A percentile compares a stretch with the other conserved stretches of the same genome.
Conservation (phyloP, 805 yeast species). For the Spathaspora hagerdaliae region DNA sequence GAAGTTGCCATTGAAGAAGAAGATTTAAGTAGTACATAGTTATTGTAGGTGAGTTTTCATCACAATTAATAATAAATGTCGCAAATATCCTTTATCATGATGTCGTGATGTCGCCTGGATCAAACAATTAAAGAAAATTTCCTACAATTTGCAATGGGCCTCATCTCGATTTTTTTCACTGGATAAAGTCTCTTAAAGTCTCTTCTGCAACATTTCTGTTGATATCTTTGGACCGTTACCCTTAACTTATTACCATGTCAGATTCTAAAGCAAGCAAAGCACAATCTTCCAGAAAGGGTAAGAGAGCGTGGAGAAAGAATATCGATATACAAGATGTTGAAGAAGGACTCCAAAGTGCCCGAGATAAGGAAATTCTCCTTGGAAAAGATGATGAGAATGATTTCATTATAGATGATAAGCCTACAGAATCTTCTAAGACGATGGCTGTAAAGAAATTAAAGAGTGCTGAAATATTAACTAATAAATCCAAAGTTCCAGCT, state of each 20-base stretch:
- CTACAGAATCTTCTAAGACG: conserved; percentile 36
- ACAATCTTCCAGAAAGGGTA: conserved; percentile 88
- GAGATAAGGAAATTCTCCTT: conserved; percentile 55
- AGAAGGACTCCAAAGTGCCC: conserved; percentile 58
- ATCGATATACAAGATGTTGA: conserved; percentile 82
- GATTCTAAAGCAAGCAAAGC: conserved; percentile 7
- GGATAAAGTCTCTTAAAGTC: too few relatives aligned
- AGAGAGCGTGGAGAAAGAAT: conserved; percentile 89
- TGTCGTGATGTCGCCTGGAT: not conserved
- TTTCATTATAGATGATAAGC: conserved; percentile 51
- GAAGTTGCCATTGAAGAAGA: not conserved
- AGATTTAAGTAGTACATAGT: not conserved
- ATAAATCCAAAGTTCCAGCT: conserved; percentile 75
- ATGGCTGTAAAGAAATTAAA: conserved; percentile 44
- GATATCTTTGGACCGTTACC: too few relatives aligned
- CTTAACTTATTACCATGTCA: not conserved
- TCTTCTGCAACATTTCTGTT: too few relatives aligned
- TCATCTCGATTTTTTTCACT: too few relatives aligned
- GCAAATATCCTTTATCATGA: not conserved
- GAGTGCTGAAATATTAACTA: conserved; percentile 62
- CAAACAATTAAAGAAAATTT: not conserved
- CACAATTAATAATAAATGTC: not conserved
- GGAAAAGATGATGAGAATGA: conserved; percentile 59
- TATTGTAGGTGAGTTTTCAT: not conserved
- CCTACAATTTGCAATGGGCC: too few relatives aligned